These are phyloP conservation scores for Pseudodiploospora longispora DNA, from an alignment of 2,329 filamentous ascomycete species.

Conservation along the genomic window DNA sequence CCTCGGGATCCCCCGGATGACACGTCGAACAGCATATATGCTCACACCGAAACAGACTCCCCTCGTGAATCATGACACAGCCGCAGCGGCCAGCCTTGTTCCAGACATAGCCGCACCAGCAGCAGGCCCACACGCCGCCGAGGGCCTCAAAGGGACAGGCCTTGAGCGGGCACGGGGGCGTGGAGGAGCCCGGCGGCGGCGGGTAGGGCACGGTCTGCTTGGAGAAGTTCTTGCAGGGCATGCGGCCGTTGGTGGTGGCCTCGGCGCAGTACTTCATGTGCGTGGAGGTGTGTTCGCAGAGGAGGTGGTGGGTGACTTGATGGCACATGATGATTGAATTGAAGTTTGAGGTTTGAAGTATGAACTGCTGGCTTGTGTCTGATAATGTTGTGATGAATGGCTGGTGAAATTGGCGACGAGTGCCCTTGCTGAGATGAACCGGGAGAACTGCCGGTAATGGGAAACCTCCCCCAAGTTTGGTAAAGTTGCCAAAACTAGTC, in stretches of 20 bases:
- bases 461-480: no score
- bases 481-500: no score
- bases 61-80: conserved; percentile 45
- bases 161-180: conserved; percentile 27
- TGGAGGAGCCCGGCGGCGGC: conserved; percentile 37
- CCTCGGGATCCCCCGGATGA: conserved; percentile 21
- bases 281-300: conserved; percentile 42
- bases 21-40: conserved; percentile 47
- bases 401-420: no score
- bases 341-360: not conserved
- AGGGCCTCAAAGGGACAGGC: conserved; percentile 42
- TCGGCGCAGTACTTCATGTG: conserved; percentile 36
- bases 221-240: conserved; percentile 35
- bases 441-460: no score
- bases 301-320: conserved; percentile 40
- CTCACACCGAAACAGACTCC: conserved; percentile 41
- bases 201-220: conserved; percentile 38
- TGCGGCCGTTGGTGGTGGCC: conserved; percentile 26
- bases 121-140: conserved; percentile 46
- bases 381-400: no score
- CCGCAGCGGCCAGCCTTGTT: conserved; percentile 42
- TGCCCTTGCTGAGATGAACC: no score
- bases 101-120: conserved; percentile 47
- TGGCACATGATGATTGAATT: conserved; percentile 34
- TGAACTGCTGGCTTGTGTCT: no score